Conservation (phyloP, 1,284 basidiomycete species). For the Sphaerobolus stellatus region DNA sequence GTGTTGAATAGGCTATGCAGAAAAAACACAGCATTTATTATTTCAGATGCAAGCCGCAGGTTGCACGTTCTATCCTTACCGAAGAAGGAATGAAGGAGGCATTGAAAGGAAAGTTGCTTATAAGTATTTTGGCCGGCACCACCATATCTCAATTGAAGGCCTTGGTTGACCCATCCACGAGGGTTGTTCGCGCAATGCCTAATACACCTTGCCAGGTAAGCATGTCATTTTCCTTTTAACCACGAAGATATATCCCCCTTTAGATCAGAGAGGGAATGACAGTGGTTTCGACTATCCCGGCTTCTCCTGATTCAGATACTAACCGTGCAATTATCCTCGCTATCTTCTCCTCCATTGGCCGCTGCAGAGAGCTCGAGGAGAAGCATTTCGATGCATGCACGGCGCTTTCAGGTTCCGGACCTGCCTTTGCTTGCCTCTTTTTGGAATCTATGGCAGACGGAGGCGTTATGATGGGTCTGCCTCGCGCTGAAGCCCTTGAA, state of each 20-base stretch:
- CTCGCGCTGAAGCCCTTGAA: constrained; percentile 90
- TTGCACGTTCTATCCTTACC: constrained; percentile 74
- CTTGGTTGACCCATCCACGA: constrained; percentile 77
- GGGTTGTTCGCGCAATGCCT: constrained; percentile 95
- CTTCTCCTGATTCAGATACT: constrained; percentile 49
- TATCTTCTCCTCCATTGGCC: constrained; percentile 93
- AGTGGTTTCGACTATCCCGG: constrained; percentile 73
- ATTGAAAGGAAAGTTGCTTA: constrained; percentile 85
- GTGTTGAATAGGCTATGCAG: constrained; percentile 24
- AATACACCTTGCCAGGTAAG: constrained; percentile 95
- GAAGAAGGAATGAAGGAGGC: constrained; percentile 86
- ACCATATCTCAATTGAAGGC: constrained; percentile 79
- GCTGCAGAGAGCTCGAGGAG: constrained; percentile 92
- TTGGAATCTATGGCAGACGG: constrained; percentile 99
- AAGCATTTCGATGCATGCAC: constrained; percentile 99
- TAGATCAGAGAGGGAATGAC: constrained; percentile 99
- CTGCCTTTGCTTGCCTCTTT: constrained; percentile 96
- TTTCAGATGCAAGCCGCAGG: constrained; percentile 88
- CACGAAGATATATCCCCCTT: neutral
- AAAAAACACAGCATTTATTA: constrained; percentile 1
- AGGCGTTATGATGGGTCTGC: constrained; percentile 99
- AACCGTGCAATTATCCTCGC: constrained; percentile 81
- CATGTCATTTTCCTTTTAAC: constrained; percentile 6
- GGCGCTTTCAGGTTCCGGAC: constrained; percentile 93
- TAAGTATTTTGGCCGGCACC: constrained; percentile 96